A percentile compares a stretch with the other conserved stretches of the same genome.
Conservation (phyloP, 371 early-diverging fungal species). For the Lichtheimia hyalospora region DNA sequence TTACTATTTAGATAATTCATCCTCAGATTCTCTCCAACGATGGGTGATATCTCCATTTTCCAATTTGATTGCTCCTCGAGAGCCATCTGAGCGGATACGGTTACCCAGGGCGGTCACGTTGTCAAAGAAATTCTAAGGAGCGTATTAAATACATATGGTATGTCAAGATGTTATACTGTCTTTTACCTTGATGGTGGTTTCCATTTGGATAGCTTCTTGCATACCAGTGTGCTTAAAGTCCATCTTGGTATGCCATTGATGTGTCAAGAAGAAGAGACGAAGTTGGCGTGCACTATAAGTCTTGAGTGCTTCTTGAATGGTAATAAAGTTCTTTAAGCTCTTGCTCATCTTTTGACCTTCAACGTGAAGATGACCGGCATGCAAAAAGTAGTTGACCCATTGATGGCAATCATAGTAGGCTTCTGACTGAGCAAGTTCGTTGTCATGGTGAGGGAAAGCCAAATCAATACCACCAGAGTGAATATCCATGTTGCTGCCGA, state of each 20-base stretch:
- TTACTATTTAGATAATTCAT: conserved; percentile 51
- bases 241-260: conserved; percentile 90
- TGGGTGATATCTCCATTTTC: conserved; percentile 52
- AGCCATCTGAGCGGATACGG: conserved; percentile 52
- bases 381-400: conserved; percentile 99
- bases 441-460: conserved; percentile 99
- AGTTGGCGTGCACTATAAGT: conserved; percentile 87
- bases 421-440: conserved; percentile 98
- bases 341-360: conserved; percentile 99
- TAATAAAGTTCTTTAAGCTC: conserved; percentile 98
- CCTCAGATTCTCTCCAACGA: conserved; percentile 72
- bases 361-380: conserved; percentile 98
- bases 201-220: conserved; percentile 84
- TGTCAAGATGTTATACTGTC: neutral
- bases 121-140: conserved; percentile 80
- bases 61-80: conserved; percentile 39
- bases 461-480: conserved; percentile 99
- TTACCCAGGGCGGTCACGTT: conserved; percentile 76
- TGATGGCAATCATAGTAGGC: conserved; percentile 89
- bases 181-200: conserved; percentile 73
- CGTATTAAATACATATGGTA: neutral
- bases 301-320: conserved; percentile 90
- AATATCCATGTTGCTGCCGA: conserved; percentile 93
- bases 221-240: conserved; percentile 87
- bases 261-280: conserved; percentile 92